Conservation (phyloP, 2,329 filamentous ascomycete species). For the Arthrinium phaeospermum region DNA sequence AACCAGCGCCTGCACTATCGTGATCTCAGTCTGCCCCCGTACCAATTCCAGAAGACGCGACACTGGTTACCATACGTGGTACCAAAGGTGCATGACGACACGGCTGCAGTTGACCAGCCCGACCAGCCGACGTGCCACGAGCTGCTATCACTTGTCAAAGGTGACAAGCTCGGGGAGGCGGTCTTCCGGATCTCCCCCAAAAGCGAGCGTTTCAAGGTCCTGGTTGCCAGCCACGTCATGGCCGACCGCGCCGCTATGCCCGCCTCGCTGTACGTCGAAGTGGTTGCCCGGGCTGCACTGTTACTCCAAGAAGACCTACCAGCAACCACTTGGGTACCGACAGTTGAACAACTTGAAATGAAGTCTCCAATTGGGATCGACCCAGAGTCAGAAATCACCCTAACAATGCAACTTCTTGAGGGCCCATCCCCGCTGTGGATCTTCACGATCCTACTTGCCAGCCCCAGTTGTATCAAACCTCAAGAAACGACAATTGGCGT, state of each 20-base stretch:
- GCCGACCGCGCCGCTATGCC: constrained; percentile 33
- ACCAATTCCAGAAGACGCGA: constrained; percentile 36
- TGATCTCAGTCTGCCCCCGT: constrained; percentile 32
- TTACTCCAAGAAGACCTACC: constrained; percentile 37
- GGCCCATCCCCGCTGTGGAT: constrained; percentile 22
- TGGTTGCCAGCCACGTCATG: constrained; percentile 33
- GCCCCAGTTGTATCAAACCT: background rate
- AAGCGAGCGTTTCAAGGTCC: constrained; percentile 26
- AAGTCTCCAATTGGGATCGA: constrained; percentile 24
- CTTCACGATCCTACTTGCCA: constrained; percentile 25
- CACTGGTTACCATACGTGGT: constrained; percentile 30
- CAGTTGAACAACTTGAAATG: constrained; percentile 25
- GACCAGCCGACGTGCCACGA: background rate
- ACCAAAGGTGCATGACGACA: background rate
- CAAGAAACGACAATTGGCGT: constrained; percentile 25
- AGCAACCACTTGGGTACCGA: constrained; percentile 25
- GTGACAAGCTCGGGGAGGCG: constrained; percentile 4
- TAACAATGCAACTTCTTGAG: constrained; percentile 23
- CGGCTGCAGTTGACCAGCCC: background rate
- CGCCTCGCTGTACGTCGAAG: constrained; percentile 36
- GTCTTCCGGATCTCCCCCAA: constrained; percentile 29
- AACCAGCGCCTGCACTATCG: constrained; percentile 23
- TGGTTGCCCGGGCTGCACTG: constrained; percentile 29
- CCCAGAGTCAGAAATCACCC: constrained; percentile 20
- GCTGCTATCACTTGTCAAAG: background rate